These are phyloP conservation scores for Aspergillus calidoustus DNA, from an alignment of 2,329 filamentous ascomycete species.

Conservation along the genomic window DNA sequence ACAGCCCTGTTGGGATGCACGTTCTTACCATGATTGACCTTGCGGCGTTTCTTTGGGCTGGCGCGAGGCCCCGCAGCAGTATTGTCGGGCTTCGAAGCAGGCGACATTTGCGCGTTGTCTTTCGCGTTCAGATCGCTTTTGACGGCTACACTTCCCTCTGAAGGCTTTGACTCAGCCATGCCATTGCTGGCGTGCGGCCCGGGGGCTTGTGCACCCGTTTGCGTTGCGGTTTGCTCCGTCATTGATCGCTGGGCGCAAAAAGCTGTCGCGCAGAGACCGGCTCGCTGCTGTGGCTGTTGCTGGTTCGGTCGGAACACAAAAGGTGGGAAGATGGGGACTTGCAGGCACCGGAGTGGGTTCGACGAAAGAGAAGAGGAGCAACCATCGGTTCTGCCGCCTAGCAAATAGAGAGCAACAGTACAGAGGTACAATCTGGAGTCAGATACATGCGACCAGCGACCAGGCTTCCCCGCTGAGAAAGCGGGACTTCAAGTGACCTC, in stretches of 20 bases:
- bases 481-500: conserved; percentile 17
- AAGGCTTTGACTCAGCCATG: conserved; percentile 28
- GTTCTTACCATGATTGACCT: conserved; percentile 82
- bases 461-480: conserved; percentile 26
- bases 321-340: conserved; percentile 29
- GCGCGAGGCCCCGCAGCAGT: conserved; percentile 39
- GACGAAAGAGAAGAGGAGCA: conserved; percentile 5
- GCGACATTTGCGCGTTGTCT: conserved; percentile 29
- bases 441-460: conserved; percentile 25
- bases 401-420: conserved; percentile 12
- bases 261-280: conserved; percentile 30
- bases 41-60: conserved; percentile 81
- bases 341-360: conserved; percentile 31
- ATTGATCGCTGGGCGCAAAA: conserved; percentile 33
- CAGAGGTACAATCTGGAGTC: conserved; percentile 10
- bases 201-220: conserved; percentile 27
- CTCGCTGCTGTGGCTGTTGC: conserved; percentile 22
- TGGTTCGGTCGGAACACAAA: conserved; percentile 25
- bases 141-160: conserved; percentile 28
- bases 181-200: conserved; percentile 37
- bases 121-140: conserved; percentile 35
- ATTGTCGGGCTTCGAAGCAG: conserved; percentile 40
- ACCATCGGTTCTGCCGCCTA: conserved; percentile 15
- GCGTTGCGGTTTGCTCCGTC: conserved; percentile 35
- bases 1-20: conserved; percentile 32